Base-by-base conservation (phyloP, 805 yeast species). In the Zygoascus tannicola region DNA sequence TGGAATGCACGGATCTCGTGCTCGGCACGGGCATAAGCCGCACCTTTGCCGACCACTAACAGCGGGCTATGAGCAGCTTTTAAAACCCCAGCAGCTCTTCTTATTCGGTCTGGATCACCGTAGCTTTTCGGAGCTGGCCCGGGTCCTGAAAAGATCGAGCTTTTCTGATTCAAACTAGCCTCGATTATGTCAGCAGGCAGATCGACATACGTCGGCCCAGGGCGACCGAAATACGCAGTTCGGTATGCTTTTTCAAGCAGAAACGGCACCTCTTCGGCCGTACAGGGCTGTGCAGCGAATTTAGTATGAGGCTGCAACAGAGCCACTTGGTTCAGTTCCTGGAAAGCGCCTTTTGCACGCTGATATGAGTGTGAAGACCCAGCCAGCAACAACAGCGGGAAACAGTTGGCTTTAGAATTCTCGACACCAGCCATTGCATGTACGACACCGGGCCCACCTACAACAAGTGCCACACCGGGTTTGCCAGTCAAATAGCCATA, bases 371-470 rank as follows among this genome's bases (percentile, higher is more conserved):
- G 72, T 3, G 73, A 58, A 3, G 81, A 75, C 1, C 87, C 87
- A 0, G 86, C 83, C 19, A 81, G 63, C 14, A 81, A 74, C 44
- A 81, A 48, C 41, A 81, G 57, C 3, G 88, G 88, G 74, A 82
- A 78, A 44, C 74, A 68, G 57, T 81, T 81, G 43, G 72, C 63
- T 33, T 65, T 68, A 4, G 86, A 73, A 53, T 81, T 81, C 53
- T 75, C 78, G 2, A 78, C 47, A 10, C 87, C 88, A 0, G 86
- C 75, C 36, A 77, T 53, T 0, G 84, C 80, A 49, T 81, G 85
- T 5, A 81, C 68, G 2, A 81, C 64, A 3, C 87, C 87, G 0
- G 87, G 86, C 0, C 87, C 87, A 26, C 88, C 87, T 3, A 81
- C 87, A 0, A 79, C 82, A 2, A 81, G 64, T 15, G 78, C 57